Conservation (phyloP, 805 yeast genomes). For the Sugiyamaella smithiae region DNA sequence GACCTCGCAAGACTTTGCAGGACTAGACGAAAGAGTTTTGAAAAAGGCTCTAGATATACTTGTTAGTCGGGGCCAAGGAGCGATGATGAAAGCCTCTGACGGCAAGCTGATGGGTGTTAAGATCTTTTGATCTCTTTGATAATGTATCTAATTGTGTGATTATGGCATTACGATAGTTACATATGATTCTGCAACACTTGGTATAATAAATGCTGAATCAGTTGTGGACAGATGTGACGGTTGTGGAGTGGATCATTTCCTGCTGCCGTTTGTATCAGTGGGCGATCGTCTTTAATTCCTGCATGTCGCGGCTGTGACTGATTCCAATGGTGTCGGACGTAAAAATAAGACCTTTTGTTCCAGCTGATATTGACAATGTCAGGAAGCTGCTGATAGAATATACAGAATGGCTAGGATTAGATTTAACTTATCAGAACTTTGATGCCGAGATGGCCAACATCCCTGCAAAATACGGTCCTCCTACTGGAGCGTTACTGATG, state of each 20-base stretch:
- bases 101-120: constrained; percentile 75
- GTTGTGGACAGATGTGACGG: no score
- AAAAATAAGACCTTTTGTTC: neutral
- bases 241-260: no score
- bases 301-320: no score
- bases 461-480: neutral
- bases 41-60: constrained; percentile 54
- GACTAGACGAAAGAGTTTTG: constrained; percentile 57
- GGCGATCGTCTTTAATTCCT: no score
- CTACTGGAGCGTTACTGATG: neutral
- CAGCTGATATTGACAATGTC: neutral
- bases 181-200: no score
- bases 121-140: constrained; percentile 30
- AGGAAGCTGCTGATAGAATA: neutral
- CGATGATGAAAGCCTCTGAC: constrained; percentile 62
- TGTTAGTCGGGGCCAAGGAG: constrained; percentile 69
- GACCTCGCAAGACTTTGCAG: constrained; percentile 54
- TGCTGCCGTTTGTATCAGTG: no score
- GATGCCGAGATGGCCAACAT: neutral
- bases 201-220: no score
- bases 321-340: no score
- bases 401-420: constrained; percentile 3
- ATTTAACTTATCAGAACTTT: neutral
- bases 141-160: no score
- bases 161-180: no score